phyloP scores from a whole-genome alignment of 2,329 filamentous ascomycete genomes.

The Simplicillium aogashimaense region DNA sequence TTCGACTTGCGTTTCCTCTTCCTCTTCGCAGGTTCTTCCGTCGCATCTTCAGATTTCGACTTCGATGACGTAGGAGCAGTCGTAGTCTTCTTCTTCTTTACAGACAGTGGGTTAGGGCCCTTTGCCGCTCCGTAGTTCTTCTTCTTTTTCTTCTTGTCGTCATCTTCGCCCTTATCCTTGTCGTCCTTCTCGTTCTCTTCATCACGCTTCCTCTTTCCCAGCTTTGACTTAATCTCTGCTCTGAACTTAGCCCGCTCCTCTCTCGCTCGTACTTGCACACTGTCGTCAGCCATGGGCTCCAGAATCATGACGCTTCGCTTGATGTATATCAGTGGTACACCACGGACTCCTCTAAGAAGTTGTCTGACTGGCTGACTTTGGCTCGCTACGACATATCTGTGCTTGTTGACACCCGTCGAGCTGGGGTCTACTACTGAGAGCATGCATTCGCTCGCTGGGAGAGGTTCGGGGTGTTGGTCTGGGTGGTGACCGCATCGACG shows the following conservation, averaged over 20 bases:
- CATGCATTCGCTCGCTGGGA: conserved; percentile 61
- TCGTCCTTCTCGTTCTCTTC: conserved; percentile 27
- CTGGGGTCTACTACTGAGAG: conserved; percentile 72
- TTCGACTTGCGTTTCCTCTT: conserved; percentile 15
- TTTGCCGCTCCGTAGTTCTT: conserved; percentile 52
- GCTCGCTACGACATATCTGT: conserved; percentile 68
- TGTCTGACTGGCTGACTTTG: conserved; percentile 58
- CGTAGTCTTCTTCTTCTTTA: conserved; percentile 57
- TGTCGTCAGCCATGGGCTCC: conserved; percentile 64
- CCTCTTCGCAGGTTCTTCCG: conserved; percentile 15
- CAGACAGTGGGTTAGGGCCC: conserved; percentile 59
- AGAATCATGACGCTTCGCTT: conserved; percentile 63
- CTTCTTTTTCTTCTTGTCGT: conserved; percentile 38
- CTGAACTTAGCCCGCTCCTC: conserved; percentile 70
- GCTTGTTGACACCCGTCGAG: conserved; percentile 59
- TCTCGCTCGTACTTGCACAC: conserved; percentile 49
- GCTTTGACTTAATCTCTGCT: conserved; percentile 49
- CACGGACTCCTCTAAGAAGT: conserved; percentile 55
- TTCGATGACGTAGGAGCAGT: conserved; percentile 13
- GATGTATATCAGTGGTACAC: conserved; percentile 71
- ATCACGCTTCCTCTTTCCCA: conserved; percentile 41
- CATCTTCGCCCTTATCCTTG: conserved; percentile 27
- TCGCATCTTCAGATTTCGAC: conserved; percentile 10
- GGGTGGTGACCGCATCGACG: conserved; percentile 71
- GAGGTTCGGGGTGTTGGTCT: conserved; percentile 59